Percentiles rank a stretch among this genome's conserved stretches.
These are phyloP conservation scores for Stereocaulon alpinum DNA, from an alignment of 495 filamentous ascomycete species.

Conservation along the genomic window DNA sequence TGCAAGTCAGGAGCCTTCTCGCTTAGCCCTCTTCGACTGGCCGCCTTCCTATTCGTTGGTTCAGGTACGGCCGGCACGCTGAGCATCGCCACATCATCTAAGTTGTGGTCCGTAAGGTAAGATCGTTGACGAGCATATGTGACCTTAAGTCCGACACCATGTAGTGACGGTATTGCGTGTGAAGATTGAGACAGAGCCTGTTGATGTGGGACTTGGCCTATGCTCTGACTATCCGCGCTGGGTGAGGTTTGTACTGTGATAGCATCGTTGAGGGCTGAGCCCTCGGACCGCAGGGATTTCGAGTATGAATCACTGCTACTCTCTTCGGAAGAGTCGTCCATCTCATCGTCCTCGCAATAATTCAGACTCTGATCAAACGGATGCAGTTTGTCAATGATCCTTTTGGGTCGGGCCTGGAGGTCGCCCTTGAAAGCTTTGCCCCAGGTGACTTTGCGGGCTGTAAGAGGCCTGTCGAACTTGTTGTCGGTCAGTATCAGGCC, in stretches of 20 bases:
- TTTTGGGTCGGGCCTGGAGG: neutral
- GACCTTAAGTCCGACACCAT: constrained; percentile 32
- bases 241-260: constrained; percentile 9
- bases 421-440: neutral
- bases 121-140: constrained; percentile 57
- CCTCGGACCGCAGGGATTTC: constrained; percentile 1
- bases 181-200: neutral
- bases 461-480: neutral
- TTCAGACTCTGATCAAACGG: neutral
- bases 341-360: neutral
- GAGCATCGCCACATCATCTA: constrained; percentile 20
- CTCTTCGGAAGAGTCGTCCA: neutral
- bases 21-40: neutral
- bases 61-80: constrained; percentile 13
- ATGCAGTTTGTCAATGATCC: constrained; percentile 8
- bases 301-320: constrained; percentile 7
- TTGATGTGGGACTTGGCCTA: neutral
- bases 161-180: constrained; percentile 3
- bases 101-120: constrained; percentile 41
- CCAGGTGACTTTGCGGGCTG: neutral
- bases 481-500: neutral
- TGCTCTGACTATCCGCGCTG: constrained; percentile 3
- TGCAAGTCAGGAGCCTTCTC: constrained; percentile 6
- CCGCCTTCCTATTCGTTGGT: neutral
- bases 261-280: constrained; percentile 3